Base-by-base conservation (phyloP, 108 stramenopile species). In the Cyclostephanos tholiformis region DNA sequence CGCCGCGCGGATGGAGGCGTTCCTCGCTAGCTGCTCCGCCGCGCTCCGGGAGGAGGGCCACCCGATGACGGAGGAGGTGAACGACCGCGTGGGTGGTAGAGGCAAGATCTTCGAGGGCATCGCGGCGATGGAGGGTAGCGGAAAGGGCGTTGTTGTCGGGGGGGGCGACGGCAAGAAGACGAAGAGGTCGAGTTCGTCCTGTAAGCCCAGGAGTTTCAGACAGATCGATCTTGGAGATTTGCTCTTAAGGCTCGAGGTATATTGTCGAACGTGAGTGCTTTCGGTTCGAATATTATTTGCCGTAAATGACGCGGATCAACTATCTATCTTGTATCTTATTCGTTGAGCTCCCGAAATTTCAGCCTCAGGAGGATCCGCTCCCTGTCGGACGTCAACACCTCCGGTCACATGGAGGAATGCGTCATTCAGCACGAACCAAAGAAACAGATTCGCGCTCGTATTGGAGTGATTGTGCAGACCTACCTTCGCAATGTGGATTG, bases 1-100 rank as follows among this genome's bases (percentile, higher is more conserved):
- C 36, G 77, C 77, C 57, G 91, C 90, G 26, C 69, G 93, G 46
- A 87, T 94, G 89, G 90, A 91, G 69, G 93, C 93, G 13, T 92
- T 94, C 71, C 57, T 94, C 67, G 86, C 85, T 8, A 77, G 87
- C 1, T 88, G 86, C 58, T 64, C 82, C 14, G 63, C 84, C 52
- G 83, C 93, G 10, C 62, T 90, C 32, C 77, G 88, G 23, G 72
- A 69, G 25, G 77, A 70, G 63, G 82, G 80, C 27, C 39, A 65
- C 41, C 30, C 36, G 20, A 39, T 14, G 8, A 10, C 11, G 16
- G 16, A 27, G 56, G 26, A 32, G 52, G 51, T 6, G 9, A 12
- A 23, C 26, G 5, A 10, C 22, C 17, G 12, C 38, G 52, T 36
- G n/a, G 19, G 67, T 51, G 29, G 3, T 10, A 27, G 30, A 6